Evolutionary conservation across 1,139 yeast species (phyloP).

Genomic region (Magnusiomyces suaveolens): DNA sequence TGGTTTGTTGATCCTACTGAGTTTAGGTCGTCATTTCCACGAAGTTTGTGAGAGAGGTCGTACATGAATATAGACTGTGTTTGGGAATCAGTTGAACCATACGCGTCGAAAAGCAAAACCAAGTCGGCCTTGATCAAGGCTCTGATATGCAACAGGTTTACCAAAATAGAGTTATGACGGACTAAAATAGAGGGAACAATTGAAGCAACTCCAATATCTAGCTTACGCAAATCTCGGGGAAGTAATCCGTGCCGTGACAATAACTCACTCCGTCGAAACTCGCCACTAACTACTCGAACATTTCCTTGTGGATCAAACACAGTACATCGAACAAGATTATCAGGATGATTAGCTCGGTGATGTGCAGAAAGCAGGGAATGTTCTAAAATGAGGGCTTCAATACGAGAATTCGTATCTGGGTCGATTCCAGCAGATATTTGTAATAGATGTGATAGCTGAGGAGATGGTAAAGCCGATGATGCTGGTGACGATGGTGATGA

Average conservation of each 20-base stretch:
- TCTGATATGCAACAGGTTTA: conserved; percentile 74
- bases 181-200: conserved; percentile 82
- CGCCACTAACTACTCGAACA: conserved; percentile 64
- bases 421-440: neutral
- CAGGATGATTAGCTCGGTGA: conserved; percentile 18
- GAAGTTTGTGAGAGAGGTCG: conserved; percentile 73
- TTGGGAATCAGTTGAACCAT: conserved; percentile 47
- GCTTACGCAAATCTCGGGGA: conserved; percentile 76
- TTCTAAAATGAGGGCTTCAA: conserved; percentile 29
- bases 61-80: conserved; percentile 75
- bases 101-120: conserved; percentile 74
- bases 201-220: conserved; percentile 81
- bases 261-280: conserved; percentile 66
- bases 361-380: conserved; percentile 23
- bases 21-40: conserved; percentile 31
- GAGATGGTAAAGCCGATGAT: neutral
- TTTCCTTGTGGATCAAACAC: conserved; percentile 67
- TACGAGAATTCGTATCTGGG: neutral
- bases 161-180: conserved; percentile 65
- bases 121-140: conserved; percentile 75
- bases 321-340: conserved; percentile 50
- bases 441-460: conserved; percentile 3
- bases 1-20: neutral
- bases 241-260: conserved; percentile 63
- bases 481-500: neutral